Percentiles rank a stretch among this genome's conserved stretches.
These are phyloP conservation scores for Chondrus crispus DNA, from an alignment of 23 red algal genomes.

Conservation along the genomic window DNA sequence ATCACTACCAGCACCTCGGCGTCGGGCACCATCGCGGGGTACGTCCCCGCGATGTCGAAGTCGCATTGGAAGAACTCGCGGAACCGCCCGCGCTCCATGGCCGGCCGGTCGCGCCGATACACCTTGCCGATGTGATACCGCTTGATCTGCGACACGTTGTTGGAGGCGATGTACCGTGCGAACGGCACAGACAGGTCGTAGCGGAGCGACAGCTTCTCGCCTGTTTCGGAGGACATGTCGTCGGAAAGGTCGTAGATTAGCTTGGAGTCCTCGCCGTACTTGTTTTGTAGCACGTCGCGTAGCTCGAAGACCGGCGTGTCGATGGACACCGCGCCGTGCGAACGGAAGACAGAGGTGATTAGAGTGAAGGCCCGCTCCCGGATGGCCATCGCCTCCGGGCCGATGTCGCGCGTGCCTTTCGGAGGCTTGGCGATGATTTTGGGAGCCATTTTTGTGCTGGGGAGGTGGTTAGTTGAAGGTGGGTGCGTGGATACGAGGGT, in stretches of 20 bases:
- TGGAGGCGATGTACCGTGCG: constrained; percentile 90
- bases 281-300: constrained; percentile 85
- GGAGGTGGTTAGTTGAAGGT: no score
- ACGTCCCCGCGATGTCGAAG: constrained; percentile 96
- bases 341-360: constrained; percentile 79
- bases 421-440: constrained; percentile 85
- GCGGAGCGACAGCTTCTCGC: constrained; percentile 87
- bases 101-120: constrained; percentile 93
- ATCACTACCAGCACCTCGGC: constrained; percentile 92
- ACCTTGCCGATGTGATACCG: constrained; percentile 95
- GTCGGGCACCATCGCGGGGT: constrained; percentile 81
- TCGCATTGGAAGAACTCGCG: constrained; percentile 99
- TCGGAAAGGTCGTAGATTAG: constrained; percentile 99
- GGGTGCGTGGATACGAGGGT: no score
- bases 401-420: constrained; percentile 93
- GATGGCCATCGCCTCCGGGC: constrained; percentile 90
- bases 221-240: constrained; percentile 77
- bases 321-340: constrained; percentile 97
- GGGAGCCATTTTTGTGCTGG: no score
- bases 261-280: constrained; percentile 99
- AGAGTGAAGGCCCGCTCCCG: constrained; percentile 76
- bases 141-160: constrained; percentile 89
- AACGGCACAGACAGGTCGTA: constrained; percentile 98
- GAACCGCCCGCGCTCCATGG: constrained; percentile 91
- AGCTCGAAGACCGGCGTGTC: constrained; percentile 99